These are phyloP conservation scores for Gossypium davidsonii DNA, from an alignment of 441 rosid genomes.

Conservation along the genomic window DNA sequence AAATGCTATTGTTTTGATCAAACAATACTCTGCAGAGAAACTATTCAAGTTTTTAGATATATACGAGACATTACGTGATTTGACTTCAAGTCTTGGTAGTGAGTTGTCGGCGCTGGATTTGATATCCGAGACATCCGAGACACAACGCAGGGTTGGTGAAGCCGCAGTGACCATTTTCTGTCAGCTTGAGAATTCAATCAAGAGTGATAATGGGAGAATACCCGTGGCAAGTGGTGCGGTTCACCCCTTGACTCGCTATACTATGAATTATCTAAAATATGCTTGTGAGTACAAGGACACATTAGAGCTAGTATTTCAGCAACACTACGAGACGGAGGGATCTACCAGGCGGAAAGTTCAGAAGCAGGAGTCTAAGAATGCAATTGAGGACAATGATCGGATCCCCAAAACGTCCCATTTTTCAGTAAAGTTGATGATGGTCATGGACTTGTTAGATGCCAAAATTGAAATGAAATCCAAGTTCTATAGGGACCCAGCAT, in stretches of 20 bases:
- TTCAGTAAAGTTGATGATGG: constrained; percentile 32
- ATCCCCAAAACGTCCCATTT: constrained; percentile 40
- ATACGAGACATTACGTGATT: constrained; percentile 46
- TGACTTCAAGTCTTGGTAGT: constrained; percentile 25
- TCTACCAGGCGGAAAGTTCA: background rate
- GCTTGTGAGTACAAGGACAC: constrained; percentile 67
- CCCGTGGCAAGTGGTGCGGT: constrained; percentile 64
- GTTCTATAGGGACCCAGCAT: constrained; percentile 45
- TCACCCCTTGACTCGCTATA: constrained; percentile 68
- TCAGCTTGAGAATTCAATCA: constrained; percentile 56
- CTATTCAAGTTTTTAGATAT: constrained; percentile 61
- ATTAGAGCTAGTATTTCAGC: constrained; percentile 45
- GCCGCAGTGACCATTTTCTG: constrained; percentile 44
- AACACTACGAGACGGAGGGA: constrained; percentile 17
- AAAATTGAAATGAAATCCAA: constrained; percentile 48
- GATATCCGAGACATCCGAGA: constrained; percentile 24
- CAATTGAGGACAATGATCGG: constrained; percentile 21
- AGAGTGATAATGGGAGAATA: constrained; percentile 38
- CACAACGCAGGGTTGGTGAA: constrained; percentile 38
- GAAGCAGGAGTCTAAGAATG: constrained; percentile 6
- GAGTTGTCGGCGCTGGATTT: constrained; percentile 15
- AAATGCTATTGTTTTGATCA: constrained; percentile 41
- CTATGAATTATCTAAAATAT: constrained; percentile 66
- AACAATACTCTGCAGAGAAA: constrained; percentile 46
- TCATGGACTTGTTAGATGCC: constrained; percentile 48